Evolutionary conservation across 331 rosid species (phyloP), one percentile per base, ranked within the genome.

Genomic region (Acacia pycnantha): DNA sequence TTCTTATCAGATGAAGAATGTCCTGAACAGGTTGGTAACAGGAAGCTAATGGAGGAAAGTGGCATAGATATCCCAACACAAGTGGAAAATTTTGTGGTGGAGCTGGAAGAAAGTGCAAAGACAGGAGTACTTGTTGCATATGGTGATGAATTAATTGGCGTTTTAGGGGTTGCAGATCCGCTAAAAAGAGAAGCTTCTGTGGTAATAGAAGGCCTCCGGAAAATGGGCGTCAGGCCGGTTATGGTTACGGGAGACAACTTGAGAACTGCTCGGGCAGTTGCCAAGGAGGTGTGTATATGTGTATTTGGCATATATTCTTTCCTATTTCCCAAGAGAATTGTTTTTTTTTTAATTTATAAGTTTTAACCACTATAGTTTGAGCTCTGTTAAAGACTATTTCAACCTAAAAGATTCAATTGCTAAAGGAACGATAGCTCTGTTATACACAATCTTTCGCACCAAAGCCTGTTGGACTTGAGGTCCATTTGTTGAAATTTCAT

Each of bases 191-290:
- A 96, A 88, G 97, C 99, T 65, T 88, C 95, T 62, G 91, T 96
- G 66, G 99, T 96, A 66, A 85, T 96, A 46, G 92, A 96, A 83
- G 95, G 98, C 73, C 98, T 96, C 69, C 80, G 53, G 73, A 96
- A 93, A 90, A 96, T 96, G 97, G 98, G 98, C 31, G 92, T 96
- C 82, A 80, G 27, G 56, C 92, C 99, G 21, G 91, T 94, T 84
- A 93, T 96, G 97, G 99, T 96, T 70, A 96, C 99, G 1, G 99
- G 99, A 69, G 99, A 96, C 87, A 96, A 96, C 81, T 89, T 92
- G 92, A 85, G 99, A 90, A 96, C 99, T 3, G 99, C 99, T 81
- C 84, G 41, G 4, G 98, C 98, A 68, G 99, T 96, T 72, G 98
- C 98, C 12, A 93, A 86, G 82, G 98, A 96, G 98, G 99, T 96